These are phyloP conservation scores for Aquanectria penicillioides DNA, from an alignment of 2,329 filamentous ascomycete species.

Conservation along the genomic window DNA sequence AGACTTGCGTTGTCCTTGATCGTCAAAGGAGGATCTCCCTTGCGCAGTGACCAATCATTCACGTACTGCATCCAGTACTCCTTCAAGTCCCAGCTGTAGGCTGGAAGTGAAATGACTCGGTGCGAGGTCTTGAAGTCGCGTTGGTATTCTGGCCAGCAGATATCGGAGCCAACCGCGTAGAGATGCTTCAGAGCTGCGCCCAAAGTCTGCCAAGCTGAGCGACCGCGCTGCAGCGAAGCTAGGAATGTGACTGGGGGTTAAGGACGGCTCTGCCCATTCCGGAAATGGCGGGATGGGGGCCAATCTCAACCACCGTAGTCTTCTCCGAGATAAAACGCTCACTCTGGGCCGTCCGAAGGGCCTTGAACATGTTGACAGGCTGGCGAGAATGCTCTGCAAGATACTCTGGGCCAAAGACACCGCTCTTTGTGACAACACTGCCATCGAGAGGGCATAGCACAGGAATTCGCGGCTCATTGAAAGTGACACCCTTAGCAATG, in stretches of 20 bases:
- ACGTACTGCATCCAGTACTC: slow-evolving; percentile 73
- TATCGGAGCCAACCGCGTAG: slow-evolving; percentile 23
- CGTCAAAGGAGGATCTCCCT: slow-evolving; percentile 53
- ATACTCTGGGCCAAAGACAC: slow-evolving; percentile 24
- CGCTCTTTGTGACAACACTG: slow-evolving; percentile 8
- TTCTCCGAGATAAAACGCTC: slow-evolving; percentile 10
- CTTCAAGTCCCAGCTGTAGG: slow-evolving; percentile 79
- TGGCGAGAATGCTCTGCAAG: slow-evolving; percentile 28
- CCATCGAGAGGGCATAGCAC: slow-evolving; percentile 30
- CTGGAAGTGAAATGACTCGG: slow-evolving; percentile 68
- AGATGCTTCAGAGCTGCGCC: slow-evolving; percentile 16
- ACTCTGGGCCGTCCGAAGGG: slow-evolving; percentile 13
- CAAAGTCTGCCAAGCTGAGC: slow-evolving; percentile 25
- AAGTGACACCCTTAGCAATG: slow-evolving; percentile 15
- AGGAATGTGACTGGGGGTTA: slow-evolving; percentile 24
- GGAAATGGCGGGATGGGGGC: slow-evolving; percentile 31
- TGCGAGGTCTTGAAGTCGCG: slow-evolving; percentile 26
- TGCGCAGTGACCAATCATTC: slow-evolving; percentile 77
- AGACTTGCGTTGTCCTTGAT: slow-evolving; percentile 19
- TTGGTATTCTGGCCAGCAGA: slow-evolving; percentile 45
- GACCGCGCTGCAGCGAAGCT: slow-evolving; percentile 24
- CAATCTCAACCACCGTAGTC: slow-evolving; percentile 30
- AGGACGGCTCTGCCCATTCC: slow-evolving; percentile 33
- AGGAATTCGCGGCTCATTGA: slow-evolving; percentile 1
- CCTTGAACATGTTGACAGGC: slow-evolving; percentile 29